phyloP scores from a whole-genome alignment of 805 yeast species.

The Sungouiella blattae region DNA sequence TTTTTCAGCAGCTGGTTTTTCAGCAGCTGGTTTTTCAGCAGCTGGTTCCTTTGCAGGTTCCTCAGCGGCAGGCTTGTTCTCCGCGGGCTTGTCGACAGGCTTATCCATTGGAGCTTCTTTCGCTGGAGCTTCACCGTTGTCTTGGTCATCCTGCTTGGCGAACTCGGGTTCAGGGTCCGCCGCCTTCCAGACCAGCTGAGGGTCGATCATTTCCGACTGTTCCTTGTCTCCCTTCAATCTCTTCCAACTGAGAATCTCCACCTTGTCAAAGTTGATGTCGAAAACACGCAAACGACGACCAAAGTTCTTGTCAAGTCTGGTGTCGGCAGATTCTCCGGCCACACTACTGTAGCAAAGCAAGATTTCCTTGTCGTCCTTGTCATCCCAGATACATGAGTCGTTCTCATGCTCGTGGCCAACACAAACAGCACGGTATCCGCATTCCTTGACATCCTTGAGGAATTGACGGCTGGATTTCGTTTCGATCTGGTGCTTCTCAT shows the following conservation, averaged over 20 bases:
- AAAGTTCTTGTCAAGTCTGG: constrained; percentile 21
- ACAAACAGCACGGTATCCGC: constrained; percentile 34
- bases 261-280: constrained; percentile 26
- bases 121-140: not conserved
- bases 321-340: constrained; percentile 35
- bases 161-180: too few species aligned
- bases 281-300: constrained; percentile 34
- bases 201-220: constrained; percentile 5
- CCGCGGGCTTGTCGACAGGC: too few species aligned
- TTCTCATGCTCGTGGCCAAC: constrained; percentile 45
- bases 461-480: constrained; percentile 26
- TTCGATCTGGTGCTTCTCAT: constrained; percentile 33
- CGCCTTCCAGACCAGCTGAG: constrained; percentile 14
- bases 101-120: too few species aligned
- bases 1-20: too few species aligned
- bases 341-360: constrained; percentile 41
- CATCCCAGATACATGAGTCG: constrained; percentile 36
- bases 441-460: constrained; percentile 30
- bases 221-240: constrained; percentile 13
- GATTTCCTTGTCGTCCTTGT: constrained; percentile 15
- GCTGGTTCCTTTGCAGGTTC: too few species aligned
- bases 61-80: too few species aligned
- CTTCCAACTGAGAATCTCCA: constrained; percentile 36
- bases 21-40: too few species aligned
- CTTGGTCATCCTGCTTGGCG: too few species aligned